Conservation (phyloP, 306 rosid genomes). For the Sechiopsis laciniata region DNA sequence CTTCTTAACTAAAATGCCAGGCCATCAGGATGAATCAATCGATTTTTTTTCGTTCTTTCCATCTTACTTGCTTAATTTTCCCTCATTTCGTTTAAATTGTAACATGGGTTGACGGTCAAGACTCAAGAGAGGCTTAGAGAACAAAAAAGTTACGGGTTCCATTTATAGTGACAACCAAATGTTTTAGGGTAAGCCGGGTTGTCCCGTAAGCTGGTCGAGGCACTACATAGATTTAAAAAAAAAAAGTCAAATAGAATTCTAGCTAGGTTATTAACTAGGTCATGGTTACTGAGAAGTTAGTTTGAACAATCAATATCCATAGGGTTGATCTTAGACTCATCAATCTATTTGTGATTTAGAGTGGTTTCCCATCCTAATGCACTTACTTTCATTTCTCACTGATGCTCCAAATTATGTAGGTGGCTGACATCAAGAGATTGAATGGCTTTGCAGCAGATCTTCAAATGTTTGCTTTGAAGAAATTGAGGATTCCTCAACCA, state of each 20-base stretch:
- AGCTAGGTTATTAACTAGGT: background rate
- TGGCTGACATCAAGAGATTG: conserved; percentile 74
- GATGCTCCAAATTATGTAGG: conserved; percentile 39
- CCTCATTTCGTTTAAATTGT: background rate
- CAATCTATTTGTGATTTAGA: background rate
- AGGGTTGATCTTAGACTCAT: background rate
- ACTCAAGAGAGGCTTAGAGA: too few species aligned
- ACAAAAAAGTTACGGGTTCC: too few species aligned
- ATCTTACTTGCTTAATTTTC: background rate
- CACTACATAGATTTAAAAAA: too few species aligned
- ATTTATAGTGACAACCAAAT: too few species aligned
- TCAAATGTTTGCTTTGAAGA: conserved; percentile 81
- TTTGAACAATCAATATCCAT: background rate
- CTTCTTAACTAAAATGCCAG: background rate
- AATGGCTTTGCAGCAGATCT: conserved; percentile 76
- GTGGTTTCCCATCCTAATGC: background rate
- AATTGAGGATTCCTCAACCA: conserved; percentile 69
- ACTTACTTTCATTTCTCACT: background rate
- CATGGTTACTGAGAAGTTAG: background rate
- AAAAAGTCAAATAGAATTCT: background rate
- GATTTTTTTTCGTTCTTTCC: background rate
- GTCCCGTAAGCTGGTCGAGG: too few species aligned
- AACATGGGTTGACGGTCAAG: too few species aligned
- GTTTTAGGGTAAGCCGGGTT: too few species aligned
- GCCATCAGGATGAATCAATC: background rate